Evolutionary conservation across 805 yeast genomes (phyloP).

Genomic region (Pachysolen tannophilus): DNA sequence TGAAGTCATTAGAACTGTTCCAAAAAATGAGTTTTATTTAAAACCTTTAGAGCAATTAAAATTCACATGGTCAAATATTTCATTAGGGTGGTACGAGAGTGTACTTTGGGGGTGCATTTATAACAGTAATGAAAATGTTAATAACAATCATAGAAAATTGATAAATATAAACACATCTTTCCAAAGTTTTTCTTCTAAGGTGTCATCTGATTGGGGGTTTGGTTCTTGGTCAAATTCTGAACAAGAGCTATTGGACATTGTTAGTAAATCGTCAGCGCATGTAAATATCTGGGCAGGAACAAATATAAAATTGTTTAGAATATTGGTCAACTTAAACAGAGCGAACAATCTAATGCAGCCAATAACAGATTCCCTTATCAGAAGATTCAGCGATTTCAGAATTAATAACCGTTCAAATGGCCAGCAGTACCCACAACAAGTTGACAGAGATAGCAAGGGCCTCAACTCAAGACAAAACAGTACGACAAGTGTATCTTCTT

Average conservation of each 20-base stretch:
- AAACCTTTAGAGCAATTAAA: constrained; percentile 38
- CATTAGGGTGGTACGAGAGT: constrained; percentile 72
- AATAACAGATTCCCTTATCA: constrained; percentile 40
- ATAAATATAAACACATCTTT: constrained; percentile 32
- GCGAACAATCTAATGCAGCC: constrained; percentile 21
- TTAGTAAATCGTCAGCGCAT: constrained; percentile 16
- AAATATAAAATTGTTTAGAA: constrained; percentile 33
- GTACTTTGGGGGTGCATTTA: constrained; percentile 56
- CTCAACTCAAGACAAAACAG: constrained; percentile 15
- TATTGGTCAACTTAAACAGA: constrained; percentile 15
- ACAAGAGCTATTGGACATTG: constrained; percentile 10
- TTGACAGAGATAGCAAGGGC: no score
- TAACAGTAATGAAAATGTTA: constrained; percentile 37
- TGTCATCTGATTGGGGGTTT: constrained; percentile 27
- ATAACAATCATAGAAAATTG: constrained; percentile 48
- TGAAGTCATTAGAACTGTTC: constrained; percentile 11
- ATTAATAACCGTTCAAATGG: constrained; percentile 11
- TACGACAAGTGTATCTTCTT: neutral
- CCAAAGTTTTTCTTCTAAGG: constrained; percentile 23
- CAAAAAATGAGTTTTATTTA: constrained; percentile 32
- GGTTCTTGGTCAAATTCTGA: constrained; percentile 20
- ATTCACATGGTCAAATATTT: constrained; percentile 55
- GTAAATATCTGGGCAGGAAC: constrained; percentile 39
- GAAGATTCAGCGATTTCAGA: constrained; percentile 38
- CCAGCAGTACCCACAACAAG: constrained; percentile 21